Conservation (phyloP, 176 grass and related monocot species). For the Puya raimondii region DNA sequence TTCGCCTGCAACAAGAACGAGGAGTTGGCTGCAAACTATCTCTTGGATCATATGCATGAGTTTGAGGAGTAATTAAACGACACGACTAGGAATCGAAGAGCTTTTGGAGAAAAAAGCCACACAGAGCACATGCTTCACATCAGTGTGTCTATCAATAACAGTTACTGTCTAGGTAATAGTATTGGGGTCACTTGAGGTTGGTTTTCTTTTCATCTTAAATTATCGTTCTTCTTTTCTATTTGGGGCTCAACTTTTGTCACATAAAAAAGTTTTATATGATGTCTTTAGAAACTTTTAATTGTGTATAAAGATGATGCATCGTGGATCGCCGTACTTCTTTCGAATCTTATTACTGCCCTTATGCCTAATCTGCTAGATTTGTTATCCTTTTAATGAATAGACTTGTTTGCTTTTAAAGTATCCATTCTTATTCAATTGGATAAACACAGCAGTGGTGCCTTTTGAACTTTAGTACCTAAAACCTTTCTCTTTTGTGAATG, state of each 20-base stretch:
- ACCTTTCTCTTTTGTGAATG: no score
- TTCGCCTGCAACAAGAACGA: slow-evolving; percentile 99
- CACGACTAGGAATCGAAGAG: no score
- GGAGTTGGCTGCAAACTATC: slow-evolving; percentile 92
- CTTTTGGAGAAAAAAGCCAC: no score
- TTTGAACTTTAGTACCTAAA: no score
- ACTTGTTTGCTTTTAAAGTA: no score
- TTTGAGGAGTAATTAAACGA: slow-evolving; percentile 50
- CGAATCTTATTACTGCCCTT: no score
- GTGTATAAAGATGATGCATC: slow-evolving; percentile 14
- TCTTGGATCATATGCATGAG: slow-evolving; percentile 86
- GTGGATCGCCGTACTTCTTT: not conserved
- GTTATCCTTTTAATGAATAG: no score
- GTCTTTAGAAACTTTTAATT: slow-evolving; percentile 21
- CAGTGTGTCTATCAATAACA: slow-evolving; percentile 1
- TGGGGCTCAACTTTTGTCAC: slow-evolving; percentile 44
- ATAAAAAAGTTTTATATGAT: slow-evolving; percentile 42
- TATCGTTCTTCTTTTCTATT: slow-evolving; percentile 9
- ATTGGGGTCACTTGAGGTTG: not conserved
- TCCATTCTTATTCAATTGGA: no score
- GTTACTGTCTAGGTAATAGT: not conserved
- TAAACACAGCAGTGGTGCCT: no score
- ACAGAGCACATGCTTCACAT: not conserved
- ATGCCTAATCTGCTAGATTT: no score
- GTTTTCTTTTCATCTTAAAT: not conserved